phyloP scores from a whole-genome alignment of 768 basidiomycete genomes.

The Xanthoconium stramineum region DNA sequence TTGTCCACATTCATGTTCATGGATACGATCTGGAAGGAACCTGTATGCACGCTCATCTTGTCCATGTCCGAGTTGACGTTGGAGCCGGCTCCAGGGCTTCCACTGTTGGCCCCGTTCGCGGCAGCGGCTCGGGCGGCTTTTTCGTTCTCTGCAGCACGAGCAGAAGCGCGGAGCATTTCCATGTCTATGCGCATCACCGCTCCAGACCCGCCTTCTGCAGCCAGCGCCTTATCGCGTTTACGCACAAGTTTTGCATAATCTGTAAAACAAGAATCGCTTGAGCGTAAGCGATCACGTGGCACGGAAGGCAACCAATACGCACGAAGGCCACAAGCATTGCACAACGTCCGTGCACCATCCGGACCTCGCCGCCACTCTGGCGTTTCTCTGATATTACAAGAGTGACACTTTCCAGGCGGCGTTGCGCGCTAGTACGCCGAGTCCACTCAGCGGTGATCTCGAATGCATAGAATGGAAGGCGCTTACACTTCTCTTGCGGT shows the following conservation, averaged over 20 bases:
- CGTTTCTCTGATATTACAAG: constrained; percentile 83
- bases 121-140: constrained; percentile 29
- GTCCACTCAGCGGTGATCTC: constrained; percentile 16
- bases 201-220: constrained; percentile 47
- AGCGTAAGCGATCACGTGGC: background rate
- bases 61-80: constrained; percentile 17
- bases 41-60: constrained; percentile 45
- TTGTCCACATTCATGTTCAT: constrained; percentile 22
- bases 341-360: constrained; percentile 78
- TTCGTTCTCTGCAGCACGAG: constrained; percentile 50
- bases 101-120: constrained; percentile 25
- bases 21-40: constrained; percentile 53
- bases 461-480: background rate
- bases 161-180: constrained; percentile 72
- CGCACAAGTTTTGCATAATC: constrained; percentile 84
- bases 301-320: constrained; percentile 7
- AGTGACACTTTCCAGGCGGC: constrained; percentile 84
- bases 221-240: constrained; percentile 64
- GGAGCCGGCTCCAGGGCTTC: constrained; percentile 3
- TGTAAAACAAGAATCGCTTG: constrained; percentile 21
- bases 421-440: constrained; percentile 64
- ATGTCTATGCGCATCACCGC: constrained; percentile 58
- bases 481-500: constrained; percentile 81
- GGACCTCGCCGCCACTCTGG: constrained; percentile 88
- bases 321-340: constrained; percentile 87